These are phyloP conservation scores for Stemphylium lycopersici DNA, from an alignment of 2,329 filamentous ascomycete species.

Conservation along the genomic window DNA sequence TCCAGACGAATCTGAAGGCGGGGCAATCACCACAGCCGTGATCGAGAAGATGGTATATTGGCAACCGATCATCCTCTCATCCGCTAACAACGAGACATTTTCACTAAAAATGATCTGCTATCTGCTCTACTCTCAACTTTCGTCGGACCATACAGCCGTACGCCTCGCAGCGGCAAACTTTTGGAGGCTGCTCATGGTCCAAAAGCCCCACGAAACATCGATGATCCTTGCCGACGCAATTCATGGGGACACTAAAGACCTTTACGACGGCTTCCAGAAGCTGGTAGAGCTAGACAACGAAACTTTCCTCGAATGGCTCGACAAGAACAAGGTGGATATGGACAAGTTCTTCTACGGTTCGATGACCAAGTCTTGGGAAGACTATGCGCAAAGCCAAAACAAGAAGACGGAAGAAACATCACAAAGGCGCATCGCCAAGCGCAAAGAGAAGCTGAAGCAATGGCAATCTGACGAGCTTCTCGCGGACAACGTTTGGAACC, in stretches of 20 bases:
- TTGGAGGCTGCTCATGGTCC: constrained; percentile 90
- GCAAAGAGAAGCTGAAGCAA: constrained; percentile 79
- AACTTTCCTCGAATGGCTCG: constrained; percentile 86
- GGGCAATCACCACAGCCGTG: constrained; percentile 70
- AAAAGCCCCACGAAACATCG: constrained; percentile 84
- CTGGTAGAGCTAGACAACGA: constrained; percentile 88
- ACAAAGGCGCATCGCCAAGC: constrained; percentile 70
- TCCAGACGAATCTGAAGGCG: constrained; percentile 70
- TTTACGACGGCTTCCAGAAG: constrained; percentile 80
- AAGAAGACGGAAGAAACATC: constrained; percentile 77
- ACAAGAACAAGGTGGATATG: constrained; percentile 77
- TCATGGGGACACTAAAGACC: constrained; percentile 70
- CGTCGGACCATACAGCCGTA: constrained; percentile 70
- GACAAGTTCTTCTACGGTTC: constrained; percentile 82
- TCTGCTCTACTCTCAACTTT: constrained; percentile 86
- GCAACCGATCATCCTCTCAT: constrained; percentile 87
- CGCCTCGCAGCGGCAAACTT: constrained; percentile 80
- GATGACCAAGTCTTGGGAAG: constrained; percentile 84
- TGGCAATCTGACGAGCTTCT: constrained; percentile 76
- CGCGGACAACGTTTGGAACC: constrained; percentile 73
- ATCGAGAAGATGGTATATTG: constrained; percentile 90
- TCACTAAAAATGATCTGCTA: constrained; percentile 89
- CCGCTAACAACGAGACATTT: constrained; percentile 78
- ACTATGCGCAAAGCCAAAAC: constrained; percentile 85
- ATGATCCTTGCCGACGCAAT: constrained; percentile 75